phyloP scores from a whole-genome alignment of 208 protist species.

The Leishmania braziliensis region DNA sequence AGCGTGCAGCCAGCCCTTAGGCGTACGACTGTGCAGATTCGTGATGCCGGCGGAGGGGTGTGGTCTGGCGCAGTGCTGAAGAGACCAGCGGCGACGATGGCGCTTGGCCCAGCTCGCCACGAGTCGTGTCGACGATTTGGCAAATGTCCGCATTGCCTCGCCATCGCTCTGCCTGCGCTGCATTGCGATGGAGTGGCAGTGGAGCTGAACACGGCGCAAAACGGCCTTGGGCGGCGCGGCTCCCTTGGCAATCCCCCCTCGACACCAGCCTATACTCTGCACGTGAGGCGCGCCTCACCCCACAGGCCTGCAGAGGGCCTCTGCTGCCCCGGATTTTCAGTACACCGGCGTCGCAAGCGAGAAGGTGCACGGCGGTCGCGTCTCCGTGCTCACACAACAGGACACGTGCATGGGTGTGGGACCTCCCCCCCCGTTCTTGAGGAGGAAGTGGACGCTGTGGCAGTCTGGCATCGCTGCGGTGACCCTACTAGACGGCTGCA shows the following conservation, averaged over 20 bases:
- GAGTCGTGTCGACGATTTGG: background rate
- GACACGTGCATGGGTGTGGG: background rate
- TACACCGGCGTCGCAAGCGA: background rate
- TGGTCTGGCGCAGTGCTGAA: background rate
- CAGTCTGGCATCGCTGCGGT: background rate
- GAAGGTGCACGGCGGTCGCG: background rate
- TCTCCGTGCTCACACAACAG: background rate
- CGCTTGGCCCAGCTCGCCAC: background rate
- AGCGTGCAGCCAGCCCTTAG: background rate
- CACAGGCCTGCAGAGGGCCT: background rate
- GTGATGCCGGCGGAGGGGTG: background rate
- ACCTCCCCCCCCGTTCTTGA: background rate
- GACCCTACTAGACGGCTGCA: background rate
- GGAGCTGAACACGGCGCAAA: background rate
- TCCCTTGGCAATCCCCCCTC: background rate
- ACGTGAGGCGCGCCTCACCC: background rate
- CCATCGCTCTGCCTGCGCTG: background rate
- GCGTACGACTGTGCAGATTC: background rate
- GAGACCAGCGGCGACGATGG: background rate
- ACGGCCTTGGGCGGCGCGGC: background rate
- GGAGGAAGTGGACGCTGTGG: background rate
- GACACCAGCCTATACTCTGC: background rate
- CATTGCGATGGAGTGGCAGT: background rate
- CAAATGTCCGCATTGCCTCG: background rate
- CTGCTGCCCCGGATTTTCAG: background rate